phyloP scores from a whole-genome alignment of 129 eudicot species.

The Gnaphalium uliginosum region DNA sequence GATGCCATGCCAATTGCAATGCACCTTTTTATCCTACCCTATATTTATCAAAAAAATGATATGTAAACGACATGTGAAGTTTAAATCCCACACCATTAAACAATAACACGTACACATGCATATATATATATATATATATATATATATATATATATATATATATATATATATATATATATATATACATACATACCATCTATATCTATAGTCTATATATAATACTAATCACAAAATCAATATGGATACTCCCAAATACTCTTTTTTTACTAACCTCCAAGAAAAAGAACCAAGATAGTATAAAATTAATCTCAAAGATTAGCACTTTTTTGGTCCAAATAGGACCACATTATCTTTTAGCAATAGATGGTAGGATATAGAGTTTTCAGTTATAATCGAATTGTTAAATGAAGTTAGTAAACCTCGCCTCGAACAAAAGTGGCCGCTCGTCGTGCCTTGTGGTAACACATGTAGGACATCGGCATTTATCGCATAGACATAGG shows the following conservation, averaged over 20 bases:
- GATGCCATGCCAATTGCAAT: conserved; percentile 26
- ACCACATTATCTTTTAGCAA: neutral
- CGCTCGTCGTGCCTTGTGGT: neutral
- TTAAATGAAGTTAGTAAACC: neutral
- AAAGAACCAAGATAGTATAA: neutral
- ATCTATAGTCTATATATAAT: too few species aligned
- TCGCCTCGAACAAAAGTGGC: conserved; percentile 1
- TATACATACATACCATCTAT: too few species aligned
- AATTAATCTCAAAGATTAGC: neutral
- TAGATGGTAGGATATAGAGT: neutral
- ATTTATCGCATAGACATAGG: conserved; percentile 5
- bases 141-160: too few species aligned
- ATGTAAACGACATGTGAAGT: conserved; percentile 22
- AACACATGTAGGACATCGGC: neutral
- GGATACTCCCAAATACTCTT: too few species aligned
- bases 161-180: too few species aligned
- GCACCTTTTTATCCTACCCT: neutral
- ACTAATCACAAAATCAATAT: too few species aligned
- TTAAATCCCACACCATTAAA: conserved; percentile 24
- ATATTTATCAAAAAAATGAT: neutral
- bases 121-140: too few species aligned
- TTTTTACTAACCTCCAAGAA: neutral
- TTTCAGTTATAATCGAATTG: neutral
- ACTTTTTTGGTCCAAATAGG: neutral
- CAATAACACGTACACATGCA: conserved; percentile 23